Percentiles rank a stretch among this genome's conserved stretches.
Evolutionary conservation across 805 yeast species (phyloP).

Genomic region (Aciculoconidium aculeatum): DNA sequence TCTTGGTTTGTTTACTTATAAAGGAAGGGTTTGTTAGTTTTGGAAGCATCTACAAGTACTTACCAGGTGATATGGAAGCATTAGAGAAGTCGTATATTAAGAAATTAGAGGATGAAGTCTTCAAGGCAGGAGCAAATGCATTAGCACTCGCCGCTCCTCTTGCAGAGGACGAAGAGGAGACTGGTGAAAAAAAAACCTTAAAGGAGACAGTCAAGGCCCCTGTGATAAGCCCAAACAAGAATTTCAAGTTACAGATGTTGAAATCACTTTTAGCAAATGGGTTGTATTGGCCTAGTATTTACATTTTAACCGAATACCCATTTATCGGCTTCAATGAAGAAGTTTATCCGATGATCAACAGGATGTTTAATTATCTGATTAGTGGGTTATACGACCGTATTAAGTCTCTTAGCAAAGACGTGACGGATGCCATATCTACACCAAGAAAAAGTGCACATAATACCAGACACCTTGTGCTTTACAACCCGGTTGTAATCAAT

Average conservation of each 20-base stretch:
- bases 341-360: conserved; percentile 46
- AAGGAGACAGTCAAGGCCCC: no score
- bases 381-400: conserved; percentile 38
- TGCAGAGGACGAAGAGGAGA: conserved; percentile 50
- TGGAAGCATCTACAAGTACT: conserved; percentile 50
- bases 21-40: conserved; percentile 64
- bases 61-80: conserved; percentile 48
- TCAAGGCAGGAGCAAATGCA: conserved; percentile 65
- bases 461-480: no score
- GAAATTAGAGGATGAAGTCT: conserved; percentile 48
- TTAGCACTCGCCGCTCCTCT: conserved; percentile 86
- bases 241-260: conserved; percentile 36
- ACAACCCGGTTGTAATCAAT: no score
- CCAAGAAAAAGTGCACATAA: no score
- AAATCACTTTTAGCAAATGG: conserved; percentile 54
- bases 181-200: no score
- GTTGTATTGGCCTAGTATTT: conserved; percentile 55
- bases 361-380: conserved; percentile 45
- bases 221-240: no score
- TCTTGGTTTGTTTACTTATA: conserved; percentile 50
- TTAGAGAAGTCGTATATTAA: conserved; percentile 42
- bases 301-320: conserved; percentile 56
- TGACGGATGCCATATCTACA: no score
- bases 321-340: conserved; percentile 48
- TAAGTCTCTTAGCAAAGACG: conserved; percentile 15